A percentile compares a stretch with the other conserved stretches of the same genome.
Conservation (phyloP, 192 early-diverging fungal species). For the Entomortierella parvispora region DNA sequence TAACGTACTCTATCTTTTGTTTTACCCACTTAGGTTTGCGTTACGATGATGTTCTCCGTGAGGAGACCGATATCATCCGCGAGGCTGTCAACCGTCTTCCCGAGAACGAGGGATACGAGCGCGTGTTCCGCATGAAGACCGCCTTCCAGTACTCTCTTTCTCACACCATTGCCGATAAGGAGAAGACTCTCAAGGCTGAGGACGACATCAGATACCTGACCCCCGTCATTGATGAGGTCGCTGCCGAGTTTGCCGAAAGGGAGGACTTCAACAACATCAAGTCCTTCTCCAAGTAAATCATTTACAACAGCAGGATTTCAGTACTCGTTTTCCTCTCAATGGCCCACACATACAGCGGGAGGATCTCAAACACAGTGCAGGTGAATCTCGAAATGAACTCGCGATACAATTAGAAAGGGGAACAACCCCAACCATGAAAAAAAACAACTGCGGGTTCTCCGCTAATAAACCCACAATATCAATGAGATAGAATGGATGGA, state of each 20-base stretch:
- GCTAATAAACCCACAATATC: too few species aligned
- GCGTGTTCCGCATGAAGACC: constrained; percentile 82
- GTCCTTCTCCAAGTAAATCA: constrained; percentile 30
- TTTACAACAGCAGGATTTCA: neutral
- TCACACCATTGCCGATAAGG: constrained; percentile 73
- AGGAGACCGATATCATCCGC: constrained; percentile 83
- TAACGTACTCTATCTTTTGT: neutral
- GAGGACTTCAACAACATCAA: constrained; percentile 71
- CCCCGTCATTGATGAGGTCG: constrained; percentile 83
- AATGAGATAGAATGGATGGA: too few species aligned
- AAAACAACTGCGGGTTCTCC: too few species aligned
- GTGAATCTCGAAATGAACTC: too few species aligned
- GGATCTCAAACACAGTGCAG: too few species aligned
- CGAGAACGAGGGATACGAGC: constrained; percentile 71
- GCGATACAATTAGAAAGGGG: too few species aligned
- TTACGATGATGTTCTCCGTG: constrained; percentile 91
- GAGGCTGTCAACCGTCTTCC: constrained; percentile 86
- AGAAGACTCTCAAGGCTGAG: constrained; percentile 80
- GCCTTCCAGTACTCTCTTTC: constrained; percentile 81
- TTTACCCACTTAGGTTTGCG: constrained; percentile 72
- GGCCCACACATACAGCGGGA: too few species aligned
- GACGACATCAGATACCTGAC: constrained; percentile 88
- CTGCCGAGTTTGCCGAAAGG: constrained; percentile 81
- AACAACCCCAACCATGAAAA: too few species aligned
- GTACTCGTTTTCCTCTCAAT: too few species aligned